Conservation (phyloP, 1,284 basidiomycete species). For the Trichosporon ovoides region DNA sequence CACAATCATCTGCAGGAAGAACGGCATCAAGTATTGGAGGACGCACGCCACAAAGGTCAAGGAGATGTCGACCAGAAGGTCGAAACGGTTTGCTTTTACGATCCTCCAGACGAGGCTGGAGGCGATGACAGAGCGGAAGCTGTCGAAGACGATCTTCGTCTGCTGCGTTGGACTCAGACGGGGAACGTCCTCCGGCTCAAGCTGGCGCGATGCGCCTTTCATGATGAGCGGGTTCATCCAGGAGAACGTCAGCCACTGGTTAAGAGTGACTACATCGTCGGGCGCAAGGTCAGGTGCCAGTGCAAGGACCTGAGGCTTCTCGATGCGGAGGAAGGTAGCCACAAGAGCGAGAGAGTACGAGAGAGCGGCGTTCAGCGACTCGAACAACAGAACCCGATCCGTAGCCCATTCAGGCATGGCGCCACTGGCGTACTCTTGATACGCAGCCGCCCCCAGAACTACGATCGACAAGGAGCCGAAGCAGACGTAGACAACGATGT, state of each 20-base stretch:
- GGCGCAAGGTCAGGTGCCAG: conserved; percentile 13
- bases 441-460: conserved; percentile 27
- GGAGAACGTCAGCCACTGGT: conserved; percentile 69
- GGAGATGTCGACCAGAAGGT: conserved; percentile 63
- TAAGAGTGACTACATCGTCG: conserved; percentile 69
- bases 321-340: conserved; percentile 32
- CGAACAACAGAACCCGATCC: conserved; percentile 20
- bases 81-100: conserved; percentile 64
- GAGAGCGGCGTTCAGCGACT: conserved; percentile 25
- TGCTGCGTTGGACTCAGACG: conserved; percentile 62
- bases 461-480: conserved; percentile 27
- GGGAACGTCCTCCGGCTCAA: conserved; percentile 69
- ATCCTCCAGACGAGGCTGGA: conserved; percentile 61
- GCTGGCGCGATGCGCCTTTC: conserved; percentile 58
- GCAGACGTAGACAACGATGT: conserved; percentile 29
- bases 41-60: conserved; percentile 61
- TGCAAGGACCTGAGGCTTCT: conserved; percentile 31
- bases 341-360: conserved; percentile 25
- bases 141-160: conserved; percentile 61
- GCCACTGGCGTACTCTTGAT: conserved; percentile 24
- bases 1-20: conserved; percentile 50
- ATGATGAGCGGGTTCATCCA: conserved; percentile 67
- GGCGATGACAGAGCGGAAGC: conserved; percentile 47
- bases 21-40: conserved; percentile 58
- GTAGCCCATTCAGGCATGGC: conserved; percentile 34